Percentiles rank a stretch among this genome's conserved stretches.
Conservation (phyloP, 805 yeast genomes). For the Metschnikowia anglica region DNA sequence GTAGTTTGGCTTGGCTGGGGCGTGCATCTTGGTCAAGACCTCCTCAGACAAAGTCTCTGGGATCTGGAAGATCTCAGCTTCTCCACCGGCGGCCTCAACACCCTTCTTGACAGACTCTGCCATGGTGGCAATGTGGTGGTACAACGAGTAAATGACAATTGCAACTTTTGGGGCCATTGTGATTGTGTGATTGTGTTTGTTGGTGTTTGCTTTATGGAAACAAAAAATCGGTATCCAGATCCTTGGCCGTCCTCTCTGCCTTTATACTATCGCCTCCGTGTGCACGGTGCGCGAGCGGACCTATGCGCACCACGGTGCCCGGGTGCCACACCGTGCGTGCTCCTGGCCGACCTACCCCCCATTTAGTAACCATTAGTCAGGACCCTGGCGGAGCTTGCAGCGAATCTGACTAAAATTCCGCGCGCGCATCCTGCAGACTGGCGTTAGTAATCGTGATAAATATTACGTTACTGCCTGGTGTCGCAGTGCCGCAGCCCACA, state of each 20-base stretch:
- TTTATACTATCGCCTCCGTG: no score
- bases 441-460: slow-evolving; percentile 8
- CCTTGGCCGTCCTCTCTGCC: not conserved
- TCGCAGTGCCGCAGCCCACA: not conserved
- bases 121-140: slow-evolving; percentile 70
- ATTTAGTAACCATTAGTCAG: slow-evolving; percentile 6
- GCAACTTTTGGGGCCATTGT: slow-evolving; percentile 51
- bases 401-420: not conserved
- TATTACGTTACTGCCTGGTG: not conserved
- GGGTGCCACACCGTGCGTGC: not conserved
- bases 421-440: slow-evolving; percentile 5
- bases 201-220: not conserved
- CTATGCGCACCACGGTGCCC: not conserved
- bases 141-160: slow-evolving; percentile 75
- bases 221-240: not conserved
- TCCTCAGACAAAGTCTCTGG: slow-evolving; percentile 25
- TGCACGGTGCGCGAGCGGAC: no score
- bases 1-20: slow-evolving; percentile 22
- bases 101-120: slow-evolving; percentile 73
- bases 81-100: slow-evolving; percentile 59
- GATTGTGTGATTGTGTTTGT: not conserved
- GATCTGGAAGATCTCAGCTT: slow-evolving; percentile 33
- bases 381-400: not conserved
- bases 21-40: slow-evolving; percentile 21
- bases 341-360: not conserved